phyloP scores from a whole-genome alignment of 2,329 filamentous ascomycete species.

The Lomentospora prolificans region DNA sequence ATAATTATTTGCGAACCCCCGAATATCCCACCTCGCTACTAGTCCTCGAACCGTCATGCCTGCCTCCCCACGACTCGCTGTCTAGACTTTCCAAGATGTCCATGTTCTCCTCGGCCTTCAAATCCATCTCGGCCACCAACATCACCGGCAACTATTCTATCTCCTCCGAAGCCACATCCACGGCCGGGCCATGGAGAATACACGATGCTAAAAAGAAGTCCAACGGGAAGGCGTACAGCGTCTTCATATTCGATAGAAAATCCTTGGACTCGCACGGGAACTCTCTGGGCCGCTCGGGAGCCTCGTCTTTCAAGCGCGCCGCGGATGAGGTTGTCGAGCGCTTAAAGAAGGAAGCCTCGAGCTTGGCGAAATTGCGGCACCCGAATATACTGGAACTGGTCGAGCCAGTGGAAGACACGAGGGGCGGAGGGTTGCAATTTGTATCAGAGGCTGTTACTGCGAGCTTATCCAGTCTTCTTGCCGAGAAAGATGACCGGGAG shows the following conservation, averaged over 20 bases:
- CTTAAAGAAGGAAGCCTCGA: slow-evolving; percentile 83
- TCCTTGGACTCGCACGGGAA: slow-evolving; percentile 53
- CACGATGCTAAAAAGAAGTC: slow-evolving; percentile 96
- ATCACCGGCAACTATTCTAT: slow-evolving; percentile 88
- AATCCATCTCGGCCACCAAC: slow-evolving; percentile 83
- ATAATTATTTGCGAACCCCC: background rate
- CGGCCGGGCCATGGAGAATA: slow-evolving; percentile 91
- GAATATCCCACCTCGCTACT: background rate
- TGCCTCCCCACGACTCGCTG: background rate
- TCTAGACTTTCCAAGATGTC: slow-evolving; percentile 18
- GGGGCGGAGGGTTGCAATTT: slow-evolving; percentile 87
- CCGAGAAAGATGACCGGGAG: slow-evolving; percentile 86
- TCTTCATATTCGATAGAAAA: slow-evolving; percentile 93
- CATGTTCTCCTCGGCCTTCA: slow-evolving; percentile 92
- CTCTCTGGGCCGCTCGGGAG: slow-evolving; percentile 31
- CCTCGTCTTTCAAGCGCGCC: slow-evolving; percentile 63
- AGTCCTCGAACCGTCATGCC: background rate
- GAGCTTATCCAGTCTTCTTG: slow-evolving; percentile 70
- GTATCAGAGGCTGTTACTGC: slow-evolving; percentile 86
- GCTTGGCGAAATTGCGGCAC: slow-evolving; percentile 77
- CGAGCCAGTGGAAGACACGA: slow-evolving; percentile 90
- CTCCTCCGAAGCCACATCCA: slow-evolving; percentile 63
- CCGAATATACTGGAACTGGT: slow-evolving; percentile 86
- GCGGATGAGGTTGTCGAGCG: slow-evolving; percentile 87
- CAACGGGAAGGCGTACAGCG: slow-evolving; percentile 76